phyloP scores from a whole-genome alignment of 441 rosid genomes.

The Macaranga tanarius region DNA sequence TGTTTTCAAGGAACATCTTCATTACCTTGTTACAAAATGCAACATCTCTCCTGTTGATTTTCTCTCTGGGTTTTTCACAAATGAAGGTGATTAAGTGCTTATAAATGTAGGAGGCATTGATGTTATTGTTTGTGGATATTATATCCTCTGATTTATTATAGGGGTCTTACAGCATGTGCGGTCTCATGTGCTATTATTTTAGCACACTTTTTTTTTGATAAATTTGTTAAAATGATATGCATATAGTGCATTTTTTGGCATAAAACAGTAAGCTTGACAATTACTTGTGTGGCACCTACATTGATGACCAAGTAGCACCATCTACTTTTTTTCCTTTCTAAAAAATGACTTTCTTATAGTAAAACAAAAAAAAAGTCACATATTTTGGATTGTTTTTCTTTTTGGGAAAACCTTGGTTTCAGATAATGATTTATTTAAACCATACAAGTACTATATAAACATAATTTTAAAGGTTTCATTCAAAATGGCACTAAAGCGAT shows the following conservation, averaged over 20 bases:
- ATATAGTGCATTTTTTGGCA: not conserved
- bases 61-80: constrained; percentile 59
- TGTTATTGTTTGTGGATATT: not conserved
- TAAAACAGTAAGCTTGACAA: not conserved
- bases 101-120: not conserved
- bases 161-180: not conserved
- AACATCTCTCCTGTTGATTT: constrained; percentile 64
- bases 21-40: constrained; percentile 59
- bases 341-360: not conserved
- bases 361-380: too few species aligned
- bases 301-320: not conserved
- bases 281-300: not conserved
- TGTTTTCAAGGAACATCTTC: constrained; percentile 70
- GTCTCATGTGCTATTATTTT: not conserved
- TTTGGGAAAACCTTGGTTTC: not conserved
- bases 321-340: not conserved
- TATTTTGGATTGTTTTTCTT: not conserved
- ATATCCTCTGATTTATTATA: not conserved
- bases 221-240: not conserved
- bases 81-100: constrained; percentile 55
- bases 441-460: not conserved
- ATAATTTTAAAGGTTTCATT: not conserved
- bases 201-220: not conserved
- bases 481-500: not conserved
- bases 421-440: not conserved